phyloP scores from a whole-genome alignment of 306 rosid genomes.

The Mimosa bimucronata region DNA sequence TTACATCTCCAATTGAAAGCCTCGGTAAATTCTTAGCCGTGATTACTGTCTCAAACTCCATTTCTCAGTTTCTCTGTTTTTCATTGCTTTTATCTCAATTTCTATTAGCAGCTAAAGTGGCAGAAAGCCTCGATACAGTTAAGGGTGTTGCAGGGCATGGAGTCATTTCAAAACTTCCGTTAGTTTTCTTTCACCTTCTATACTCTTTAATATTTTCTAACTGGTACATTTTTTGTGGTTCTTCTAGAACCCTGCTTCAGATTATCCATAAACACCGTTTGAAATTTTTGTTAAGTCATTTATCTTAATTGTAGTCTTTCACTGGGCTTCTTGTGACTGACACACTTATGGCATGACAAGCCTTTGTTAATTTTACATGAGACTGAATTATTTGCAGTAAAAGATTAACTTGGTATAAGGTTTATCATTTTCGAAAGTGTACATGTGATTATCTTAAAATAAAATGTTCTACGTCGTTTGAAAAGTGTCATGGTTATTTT shows the following conservation, averaged over 20 bases:
- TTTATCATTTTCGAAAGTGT: neutral
- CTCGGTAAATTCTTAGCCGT: conserved; percentile 54
- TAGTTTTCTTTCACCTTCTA: conserved; percentile 46
- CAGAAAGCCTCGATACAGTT: conserved; percentile 58
- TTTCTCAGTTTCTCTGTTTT: conserved; percentile 10
- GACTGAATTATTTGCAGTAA: neutral
- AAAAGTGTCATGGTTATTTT: neutral
- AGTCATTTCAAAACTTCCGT: conserved; percentile 78
- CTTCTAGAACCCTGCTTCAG: neutral
- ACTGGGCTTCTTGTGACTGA: neutral
- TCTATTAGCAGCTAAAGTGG: conserved; percentile 68
- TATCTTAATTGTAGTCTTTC: neutral
- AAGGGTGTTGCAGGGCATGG: conserved; percentile 80
- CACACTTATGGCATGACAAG: neutral
- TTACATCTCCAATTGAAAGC: conserved; percentile 81
- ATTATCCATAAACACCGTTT: neutral
- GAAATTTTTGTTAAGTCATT: neutral
- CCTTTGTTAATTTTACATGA: neutral
- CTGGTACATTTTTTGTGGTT: neutral
- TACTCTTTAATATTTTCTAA: conserved; percentile 27
- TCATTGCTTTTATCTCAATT: conserved; percentile 18
- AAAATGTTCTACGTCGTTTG: neutral
- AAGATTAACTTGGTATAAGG: neutral
- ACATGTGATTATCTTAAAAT: neutral
- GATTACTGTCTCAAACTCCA: conserved; percentile 25